Conservation (phyloP, 78 protist genomes). For the Parvularia atlantis region DNA sequence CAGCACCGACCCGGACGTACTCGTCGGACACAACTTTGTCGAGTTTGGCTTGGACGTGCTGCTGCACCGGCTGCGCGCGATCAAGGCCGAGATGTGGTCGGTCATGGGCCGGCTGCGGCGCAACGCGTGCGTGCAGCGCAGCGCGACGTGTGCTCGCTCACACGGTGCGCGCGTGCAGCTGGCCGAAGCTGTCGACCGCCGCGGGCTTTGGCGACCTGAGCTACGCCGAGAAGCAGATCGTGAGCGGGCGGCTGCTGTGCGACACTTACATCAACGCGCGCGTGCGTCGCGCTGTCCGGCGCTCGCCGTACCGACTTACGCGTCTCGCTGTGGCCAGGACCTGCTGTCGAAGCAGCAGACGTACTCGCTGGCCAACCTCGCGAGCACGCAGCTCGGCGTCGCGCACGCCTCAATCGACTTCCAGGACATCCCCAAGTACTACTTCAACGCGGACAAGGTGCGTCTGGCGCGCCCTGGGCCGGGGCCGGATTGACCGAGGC, state of each 20-base stretch:
- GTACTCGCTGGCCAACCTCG: slow-evolving; percentile 42
- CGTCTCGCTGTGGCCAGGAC: too few species aligned
- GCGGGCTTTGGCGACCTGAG: slow-evolving; percentile 3
- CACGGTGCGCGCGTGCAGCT: too few species aligned
- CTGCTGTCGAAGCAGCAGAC: too few species aligned
- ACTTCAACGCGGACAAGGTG: not conserved
- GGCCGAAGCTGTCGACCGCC: slow-evolving; percentile 27
- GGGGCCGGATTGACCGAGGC: too few species aligned
- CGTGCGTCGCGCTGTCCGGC: too few species aligned
- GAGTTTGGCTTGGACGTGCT: slow-evolving; percentile 30
- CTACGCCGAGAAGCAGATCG: slow-evolving; percentile 18
- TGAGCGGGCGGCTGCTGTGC: slow-evolving; percentile 47
- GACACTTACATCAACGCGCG: slow-evolving; percentile 49
- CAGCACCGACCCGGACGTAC: slow-evolving; percentile 63
- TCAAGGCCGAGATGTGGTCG: slow-evolving; percentile 60
- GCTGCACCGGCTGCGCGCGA: slow-evolving; percentile 68
- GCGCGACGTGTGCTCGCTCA: too few species aligned
- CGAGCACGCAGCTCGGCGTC: slow-evolving; percentile 49
- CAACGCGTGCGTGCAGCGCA: too few species aligned
- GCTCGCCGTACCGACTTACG: too few species aligned
- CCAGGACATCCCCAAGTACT: slow-evolving; percentile 2
- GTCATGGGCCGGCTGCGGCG: slow-evolving; percentile 71
- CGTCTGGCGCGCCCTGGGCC: too few species aligned
- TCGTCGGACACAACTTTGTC: slow-evolving; percentile 11
- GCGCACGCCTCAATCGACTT: slow-evolving; percentile 12